phyloP scores from a whole-genome alignment of 164 flowering plant genomes.

The Vitis cinerea region DNA sequence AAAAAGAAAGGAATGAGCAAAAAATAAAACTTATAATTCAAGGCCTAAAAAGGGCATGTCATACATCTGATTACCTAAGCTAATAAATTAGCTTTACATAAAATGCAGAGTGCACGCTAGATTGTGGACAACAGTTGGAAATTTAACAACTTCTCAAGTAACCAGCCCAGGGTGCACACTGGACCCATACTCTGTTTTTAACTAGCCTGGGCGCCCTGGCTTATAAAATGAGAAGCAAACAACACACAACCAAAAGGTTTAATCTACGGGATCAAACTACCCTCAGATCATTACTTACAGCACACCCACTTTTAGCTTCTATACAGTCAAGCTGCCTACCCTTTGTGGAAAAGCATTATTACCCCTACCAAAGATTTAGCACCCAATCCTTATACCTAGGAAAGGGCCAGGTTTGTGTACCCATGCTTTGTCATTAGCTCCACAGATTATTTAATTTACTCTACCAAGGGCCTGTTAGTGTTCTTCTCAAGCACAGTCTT shows the following conservation, averaged over 20 bases:
- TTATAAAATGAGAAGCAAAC: background rate
- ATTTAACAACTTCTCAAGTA: too few relatives aligned
- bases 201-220: background rate
- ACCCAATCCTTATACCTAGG: background rate
- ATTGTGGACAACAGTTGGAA: too few relatives aligned
- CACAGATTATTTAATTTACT: background rate
- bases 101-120: too few relatives aligned
- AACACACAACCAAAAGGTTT: conserved; percentile 3
- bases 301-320: conserved; percentile 10
- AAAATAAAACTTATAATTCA: too few relatives aligned
- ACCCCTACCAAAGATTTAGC: too few relatives aligned
- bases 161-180: too few relatives aligned
- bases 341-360: background rate
- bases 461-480: conserved; percentile 70
- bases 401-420: conserved; percentile 4
- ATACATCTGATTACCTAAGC: too few relatives aligned
- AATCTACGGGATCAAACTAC: conserved; percentile 8
- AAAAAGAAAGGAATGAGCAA: too few relatives aligned
- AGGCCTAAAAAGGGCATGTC: too few relatives aligned
- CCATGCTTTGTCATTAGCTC: background rate
- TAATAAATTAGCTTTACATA: too few relatives aligned
- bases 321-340: conserved; percentile 16
- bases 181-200: background rate
- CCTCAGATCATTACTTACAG: conserved; percentile 20
- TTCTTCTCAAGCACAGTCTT: conserved; percentile 51